Conservation (phyloP, 2,329 filamentous ascomycete genomes). For the Didymella lethalis region DNA sequence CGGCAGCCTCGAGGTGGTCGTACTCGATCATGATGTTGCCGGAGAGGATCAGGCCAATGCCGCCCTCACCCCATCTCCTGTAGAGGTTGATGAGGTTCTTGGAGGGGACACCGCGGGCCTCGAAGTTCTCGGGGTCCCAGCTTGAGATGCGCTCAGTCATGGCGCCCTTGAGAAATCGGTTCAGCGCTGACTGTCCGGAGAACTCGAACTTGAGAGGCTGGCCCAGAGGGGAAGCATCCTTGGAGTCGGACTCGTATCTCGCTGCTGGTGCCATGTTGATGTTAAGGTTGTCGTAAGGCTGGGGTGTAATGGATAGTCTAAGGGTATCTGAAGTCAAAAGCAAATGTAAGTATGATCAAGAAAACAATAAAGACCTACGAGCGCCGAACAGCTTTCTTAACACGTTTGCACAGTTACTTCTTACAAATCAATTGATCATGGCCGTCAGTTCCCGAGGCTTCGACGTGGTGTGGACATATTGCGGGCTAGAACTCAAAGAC, state of each 20-base stretch:
- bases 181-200: slow-evolving; percentile 64
- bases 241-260: slow-evolving; percentile 53
- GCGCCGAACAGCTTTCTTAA: not conserved
- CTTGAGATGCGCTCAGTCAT: slow-evolving; percentile 72
- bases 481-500: not conserved
- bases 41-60: slow-evolving; percentile 61
- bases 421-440: slow-evolving; percentile 20
- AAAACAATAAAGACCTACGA: not conserved
- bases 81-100: slow-evolving; percentile 64
- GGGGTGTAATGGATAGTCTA: slow-evolving; percentile 2
- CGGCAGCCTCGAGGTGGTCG: slow-evolving; percentile 65
- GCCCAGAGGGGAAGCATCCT: slow-evolving; percentile 52
- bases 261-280: slow-evolving; percentile 47
- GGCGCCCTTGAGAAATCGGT: slow-evolving; percentile 72
- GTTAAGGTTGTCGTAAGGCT: not conserved
- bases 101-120: slow-evolving; percentile 62
- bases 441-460: slow-evolving; percentile 21
- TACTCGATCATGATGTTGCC: slow-evolving; percentile 72
- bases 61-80: slow-evolving; percentile 61
- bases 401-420: slow-evolving; percentile 6
- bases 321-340: slow-evolving; percentile 1
- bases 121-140: slow-evolving; percentile 63
- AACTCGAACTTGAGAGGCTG: slow-evolving; percentile 57
- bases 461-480: slow-evolving; percentile 13
- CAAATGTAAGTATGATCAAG: not conserved